These are phyloP conservation scores for Monosporascus cannonballus DNA, from an alignment of 2,329 filamentous ascomycete species.

Conservation along the genomic window DNA sequence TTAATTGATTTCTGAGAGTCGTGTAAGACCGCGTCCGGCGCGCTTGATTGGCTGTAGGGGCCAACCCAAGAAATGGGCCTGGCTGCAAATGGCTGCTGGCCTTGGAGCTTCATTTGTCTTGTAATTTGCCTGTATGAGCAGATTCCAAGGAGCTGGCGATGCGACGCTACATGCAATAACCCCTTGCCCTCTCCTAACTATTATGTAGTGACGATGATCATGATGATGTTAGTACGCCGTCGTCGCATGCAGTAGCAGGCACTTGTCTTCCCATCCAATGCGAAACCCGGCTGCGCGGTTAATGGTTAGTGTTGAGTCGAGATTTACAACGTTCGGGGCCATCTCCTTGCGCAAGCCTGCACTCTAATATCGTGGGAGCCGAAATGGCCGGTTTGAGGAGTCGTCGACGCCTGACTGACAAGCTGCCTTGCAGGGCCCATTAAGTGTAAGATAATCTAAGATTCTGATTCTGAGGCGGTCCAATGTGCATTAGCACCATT, in stretches of 20 bases:
- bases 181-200: no score
- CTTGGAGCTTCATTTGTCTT: constrained; percentile 14
- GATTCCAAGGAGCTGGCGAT: constrained; percentile 22
- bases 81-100: constrained; percentile 22
- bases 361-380: background rate
- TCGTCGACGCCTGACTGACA: background rate
- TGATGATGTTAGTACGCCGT: no score
- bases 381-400: background rate
- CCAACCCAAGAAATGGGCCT: constrained; percentile 16
- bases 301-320: no score
- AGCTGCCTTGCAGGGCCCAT: background rate
- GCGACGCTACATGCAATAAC: constrained; percentile 14
- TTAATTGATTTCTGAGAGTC: constrained; percentile 31
- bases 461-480: background rate
- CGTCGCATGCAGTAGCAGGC: no score
- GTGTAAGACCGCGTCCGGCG: constrained; percentile 31
- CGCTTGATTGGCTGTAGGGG: constrained; percentile 26
- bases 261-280: no score
- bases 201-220: no score
- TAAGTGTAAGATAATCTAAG: background rate
- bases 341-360: no score
- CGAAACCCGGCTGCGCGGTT: no score
- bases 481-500: background rate
- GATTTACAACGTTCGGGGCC: no score
- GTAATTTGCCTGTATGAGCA: constrained; percentile 18